These are phyloP conservation scores for Davidsoniella virescens DNA, from an alignment of 2,329 filamentous ascomycete species.

Conservation along the genomic window DNA sequence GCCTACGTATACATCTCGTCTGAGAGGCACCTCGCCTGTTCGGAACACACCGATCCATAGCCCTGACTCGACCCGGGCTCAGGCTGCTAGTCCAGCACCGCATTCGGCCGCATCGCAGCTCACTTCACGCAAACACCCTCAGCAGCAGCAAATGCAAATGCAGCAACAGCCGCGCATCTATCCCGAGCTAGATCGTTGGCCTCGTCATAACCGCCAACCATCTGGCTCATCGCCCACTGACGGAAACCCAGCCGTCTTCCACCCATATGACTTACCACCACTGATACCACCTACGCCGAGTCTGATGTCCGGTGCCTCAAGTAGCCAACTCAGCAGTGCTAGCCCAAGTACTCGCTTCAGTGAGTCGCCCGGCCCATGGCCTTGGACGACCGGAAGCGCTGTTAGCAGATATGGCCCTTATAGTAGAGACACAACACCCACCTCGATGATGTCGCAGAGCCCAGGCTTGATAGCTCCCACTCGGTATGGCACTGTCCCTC, in stretches of 20 bases:
- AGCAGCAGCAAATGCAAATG: neutral
- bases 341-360: slow-evolving; percentile 64
- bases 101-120: neutral
- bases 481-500: slow-evolving; percentile 22
- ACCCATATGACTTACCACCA: neutral
- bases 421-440: slow-evolving; percentile 63
- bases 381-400: slow-evolving; percentile 7
- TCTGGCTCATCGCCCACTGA: slow-evolving; percentile 3
- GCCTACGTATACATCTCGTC: neutral
- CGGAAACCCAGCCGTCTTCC: neutral
- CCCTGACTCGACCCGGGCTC: too few species aligned
- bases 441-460: slow-evolving; percentile 61
- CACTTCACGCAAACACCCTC: neutral
- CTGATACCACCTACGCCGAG: slow-evolving; percentile 38
- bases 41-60: neutral
- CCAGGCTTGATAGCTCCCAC: slow-evolving; percentile 38
- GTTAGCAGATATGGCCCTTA: slow-evolving; percentile 34
- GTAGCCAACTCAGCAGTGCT: slow-evolving; percentile 41
- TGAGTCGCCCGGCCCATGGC: slow-evolving; percentile 45
- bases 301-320: slow-evolving; percentile 43
- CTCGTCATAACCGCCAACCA: slow-evolving; percentile 5
- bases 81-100: neutral
- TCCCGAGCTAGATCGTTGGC: slow-evolving; percentile 12
- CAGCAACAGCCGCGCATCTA: slow-evolving; percentile 4
- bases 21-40: neutral